Evolutionary conservation across 1,284 basidiomycete species (phyloP), one percentile per base, ranked within the genome.

Genomic region (Singerocomus inundabilis): DNA sequence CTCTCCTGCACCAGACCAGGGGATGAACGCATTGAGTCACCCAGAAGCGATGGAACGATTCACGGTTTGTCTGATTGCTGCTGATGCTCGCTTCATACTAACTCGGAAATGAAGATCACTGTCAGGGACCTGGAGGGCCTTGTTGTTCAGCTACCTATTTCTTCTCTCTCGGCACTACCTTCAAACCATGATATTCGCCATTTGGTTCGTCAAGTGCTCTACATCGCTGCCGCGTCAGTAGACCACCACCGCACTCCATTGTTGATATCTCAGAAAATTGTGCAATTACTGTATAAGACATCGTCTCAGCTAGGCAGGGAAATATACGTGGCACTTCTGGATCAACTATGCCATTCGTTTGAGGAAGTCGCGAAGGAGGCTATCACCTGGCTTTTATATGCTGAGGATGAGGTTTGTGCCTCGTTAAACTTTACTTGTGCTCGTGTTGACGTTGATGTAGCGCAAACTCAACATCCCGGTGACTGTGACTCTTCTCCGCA

Each of bases 401-500:
- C 96, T 13, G 95, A 99, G 67, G 97, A 99, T 69, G 91, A 96
- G 73, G 91, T 92, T 54, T 53, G 81, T 73, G 2, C 15, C 44
- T 42, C 7, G 25, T 43, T 29, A 1, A 25, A 25, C 8, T 35
- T 33, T 43, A 5, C 48, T 41, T 48, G 39, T 53, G 42, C 56
- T 47, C 25, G 52, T 38, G 45, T 47, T 60, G 51, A 59, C 9
- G 32, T 44, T 38, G 42, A 48, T 46, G 28, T 55, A 93, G 87
- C 91, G 94, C 63, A 99, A 99, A 73, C 92, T 92, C 75, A 98
- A 98, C 67, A 86, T 98, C 13, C 84, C 93, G 6, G 97, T 98
- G 56, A 98, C 94, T 0, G 82, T 92, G 28, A 89, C 92, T 2
- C 79, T 99, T 40, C 75, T 99, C 50, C 84, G 88, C 38, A 91